Conservation (phyloP, 176 grass and related monocot genomes). For the Olyra latifolia region DNA sequence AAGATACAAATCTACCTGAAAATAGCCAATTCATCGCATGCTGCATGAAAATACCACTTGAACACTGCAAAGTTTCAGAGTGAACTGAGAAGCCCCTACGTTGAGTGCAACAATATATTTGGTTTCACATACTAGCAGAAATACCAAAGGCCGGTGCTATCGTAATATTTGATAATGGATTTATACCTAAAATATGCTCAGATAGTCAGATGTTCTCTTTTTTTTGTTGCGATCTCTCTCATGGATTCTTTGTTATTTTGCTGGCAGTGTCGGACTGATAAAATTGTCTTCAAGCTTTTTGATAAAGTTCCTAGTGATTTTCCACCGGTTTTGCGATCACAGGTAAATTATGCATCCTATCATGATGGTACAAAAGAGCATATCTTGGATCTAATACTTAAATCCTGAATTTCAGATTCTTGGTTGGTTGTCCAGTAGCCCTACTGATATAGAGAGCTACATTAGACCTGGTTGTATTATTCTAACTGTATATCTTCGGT, state of each 20-base stretch:
- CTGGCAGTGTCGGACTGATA: slow-evolving; percentile 86
- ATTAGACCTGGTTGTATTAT: slow-evolving; percentile 98
- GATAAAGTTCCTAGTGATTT: slow-evolving; percentile 92
- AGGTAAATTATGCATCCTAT: slow-evolving; percentile 57
- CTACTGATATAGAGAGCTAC: slow-evolving; percentile 98
- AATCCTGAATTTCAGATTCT: slow-evolving; percentile 74
- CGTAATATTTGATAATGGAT: neutral
- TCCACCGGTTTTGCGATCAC: slow-evolving; percentile 71
- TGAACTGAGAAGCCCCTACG: neutral
- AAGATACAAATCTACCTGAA: slow-evolving; percentile 9
- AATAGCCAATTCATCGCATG: neutral
- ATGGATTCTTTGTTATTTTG: slow-evolving; percentile 20
- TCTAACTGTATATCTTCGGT: slow-evolving; percentile 85
- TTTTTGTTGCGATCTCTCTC: neutral
- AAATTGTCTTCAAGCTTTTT: slow-evolving; percentile 97
- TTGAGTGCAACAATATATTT: neutral
- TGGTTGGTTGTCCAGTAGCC: slow-evolving; percentile 91
- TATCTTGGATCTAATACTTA: slow-evolving; percentile 37
- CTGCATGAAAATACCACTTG: neutral
- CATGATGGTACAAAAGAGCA: neutral
- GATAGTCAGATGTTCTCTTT: neutral
- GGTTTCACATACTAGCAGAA: neutral
- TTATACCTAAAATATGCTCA: slow-evolving; percentile 2
- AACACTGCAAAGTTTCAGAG: slow-evolving; percentile 3
- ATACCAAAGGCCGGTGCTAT: neutral